Evolutionary conservation across 371 early-diverging fungal genomes (phyloP).

Genomic region (Mucor ambiguus): DNA sequence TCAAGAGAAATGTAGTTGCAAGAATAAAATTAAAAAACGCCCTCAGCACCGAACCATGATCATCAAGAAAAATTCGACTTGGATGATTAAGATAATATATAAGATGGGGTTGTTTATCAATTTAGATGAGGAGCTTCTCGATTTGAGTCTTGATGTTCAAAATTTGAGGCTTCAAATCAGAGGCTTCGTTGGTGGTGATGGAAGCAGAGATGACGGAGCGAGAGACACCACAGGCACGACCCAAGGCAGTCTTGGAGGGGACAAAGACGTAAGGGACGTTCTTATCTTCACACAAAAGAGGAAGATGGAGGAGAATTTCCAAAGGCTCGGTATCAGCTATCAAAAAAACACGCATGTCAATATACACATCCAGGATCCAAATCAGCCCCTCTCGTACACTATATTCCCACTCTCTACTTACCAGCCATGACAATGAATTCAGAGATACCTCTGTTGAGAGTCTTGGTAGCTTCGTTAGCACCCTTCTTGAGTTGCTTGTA

Average conservation of each 20-base stretch:
- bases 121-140: conserved; percentile 88
- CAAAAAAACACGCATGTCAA: background rate
- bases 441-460: conserved; percentile 98
- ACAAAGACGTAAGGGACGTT: conserved; percentile 99
- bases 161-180: conserved; percentile 94
- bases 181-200: conserved; percentile 96
- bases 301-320: conserved; percentile 97
- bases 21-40: conserved; percentile 13
- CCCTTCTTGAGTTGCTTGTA: conserved; percentile 99
- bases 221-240: conserved; percentile 98
- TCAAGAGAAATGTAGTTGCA: background rate
- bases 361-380: background rate
- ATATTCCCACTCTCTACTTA: conserved; percentile 27
- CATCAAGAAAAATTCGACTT: conserved; percentile 37
- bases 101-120: conserved; percentile 7
- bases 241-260: conserved; percentile 95
- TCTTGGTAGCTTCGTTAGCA: conserved; percentile 99
- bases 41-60: conserved; percentile 45
- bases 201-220: conserved; percentile 94
- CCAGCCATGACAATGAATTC: conserved; percentile 98
- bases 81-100: conserved; percentile 7
- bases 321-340: conserved; percentile 96
- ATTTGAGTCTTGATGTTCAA: conserved; percentile 89
- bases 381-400: background rate
- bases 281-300: conserved; percentile 99